A percentile compares a stretch with the other conserved stretches of the same genome.
These are phyloP conservation scores for Malus hybrid DNA, from an alignment of 331 rosid genomes.

Conservation along the genomic window DNA sequence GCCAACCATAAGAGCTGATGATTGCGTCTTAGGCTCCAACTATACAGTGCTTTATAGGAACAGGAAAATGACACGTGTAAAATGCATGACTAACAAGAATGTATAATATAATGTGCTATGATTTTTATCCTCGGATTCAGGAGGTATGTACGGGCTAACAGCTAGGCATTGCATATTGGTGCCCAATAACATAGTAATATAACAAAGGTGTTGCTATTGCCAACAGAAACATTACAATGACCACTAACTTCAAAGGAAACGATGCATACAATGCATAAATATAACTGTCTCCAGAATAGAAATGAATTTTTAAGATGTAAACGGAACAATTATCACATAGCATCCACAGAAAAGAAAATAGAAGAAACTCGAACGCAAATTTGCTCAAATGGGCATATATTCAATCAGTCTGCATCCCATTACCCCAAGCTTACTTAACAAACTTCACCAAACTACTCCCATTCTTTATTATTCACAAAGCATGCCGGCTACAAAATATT, in stretches of 20 bases:
- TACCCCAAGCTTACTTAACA: slow-evolving; percentile 5
- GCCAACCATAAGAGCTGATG: not conserved
- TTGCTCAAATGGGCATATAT: not conserved
- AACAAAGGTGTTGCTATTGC: not conserved
- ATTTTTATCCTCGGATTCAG: not conserved
- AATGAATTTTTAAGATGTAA: not conserved
- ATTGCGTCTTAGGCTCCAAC: not conserved
- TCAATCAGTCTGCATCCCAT: not conserved
- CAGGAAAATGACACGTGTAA: not conserved
- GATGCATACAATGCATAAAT: not conserved
- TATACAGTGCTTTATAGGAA: not conserved
- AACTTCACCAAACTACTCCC: not conserved
- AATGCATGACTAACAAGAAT: not conserved
- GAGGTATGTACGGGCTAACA: not conserved
- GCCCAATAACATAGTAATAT: not conserved
- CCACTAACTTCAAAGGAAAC: not conserved
- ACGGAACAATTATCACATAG: not conserved
- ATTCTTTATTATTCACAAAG: not conserved
- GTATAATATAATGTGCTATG: not conserved
- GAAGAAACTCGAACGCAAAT: not conserved
- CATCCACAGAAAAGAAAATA: not conserved
- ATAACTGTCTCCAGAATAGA: not conserved
- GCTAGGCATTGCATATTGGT: not conserved
- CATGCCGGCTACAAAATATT: not conserved
- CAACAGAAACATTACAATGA: not conserved